phyloP scores from a whole-genome alignment of 2,329 filamentous ascomycete species.

The Nemania diffusa region DNA sequence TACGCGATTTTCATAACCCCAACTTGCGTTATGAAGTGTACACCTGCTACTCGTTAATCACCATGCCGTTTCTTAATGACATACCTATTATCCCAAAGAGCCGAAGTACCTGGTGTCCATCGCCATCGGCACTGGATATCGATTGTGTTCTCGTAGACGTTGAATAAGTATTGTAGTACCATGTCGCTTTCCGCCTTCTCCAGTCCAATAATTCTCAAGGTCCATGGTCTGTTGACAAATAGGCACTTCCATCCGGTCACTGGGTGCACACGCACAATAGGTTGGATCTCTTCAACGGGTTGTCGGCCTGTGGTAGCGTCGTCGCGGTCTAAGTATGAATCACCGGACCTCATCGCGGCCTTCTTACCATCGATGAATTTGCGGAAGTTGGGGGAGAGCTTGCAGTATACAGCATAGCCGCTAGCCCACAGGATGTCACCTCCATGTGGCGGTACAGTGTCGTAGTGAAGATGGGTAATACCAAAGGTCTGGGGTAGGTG shows the following conservation, averaged over 20 bases:
- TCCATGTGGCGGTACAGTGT: conserved; percentile 13
- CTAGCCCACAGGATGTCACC: conserved; percentile 19
- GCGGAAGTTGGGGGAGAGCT: conserved; percentile 19
- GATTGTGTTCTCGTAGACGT: conserved; percentile 23
- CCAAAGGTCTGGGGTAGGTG: conserved; percentile 12
- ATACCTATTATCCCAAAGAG: conserved; percentile 24
- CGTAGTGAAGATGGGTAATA: conserved; percentile 22
- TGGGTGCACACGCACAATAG: conserved; percentile 25
- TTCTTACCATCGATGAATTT: conserved; percentile 23
- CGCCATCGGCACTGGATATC: conserved; percentile 20
- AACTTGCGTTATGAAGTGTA: conserved; percentile 21
- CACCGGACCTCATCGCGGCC: conserved; percentile 19
- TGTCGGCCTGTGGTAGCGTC: conserved; percentile 5
- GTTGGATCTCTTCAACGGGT: conserved; percentile 5
- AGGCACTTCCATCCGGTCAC: conserved; percentile 13
- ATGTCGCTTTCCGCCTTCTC: conserved; percentile 24
- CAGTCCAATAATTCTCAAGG: conserved; percentile 10
- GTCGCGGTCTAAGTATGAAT: conserved; percentile 14
- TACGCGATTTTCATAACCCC: conserved; percentile 22
- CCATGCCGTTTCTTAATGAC: background rate
- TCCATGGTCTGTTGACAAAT: conserved; percentile 19
- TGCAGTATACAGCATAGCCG: conserved; percentile 24
- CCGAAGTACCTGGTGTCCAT: conserved; percentile 21
- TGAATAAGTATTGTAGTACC: conserved; percentile 12
- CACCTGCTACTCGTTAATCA: background rate